Conservation (phyloP, 2,329 filamentous ascomycete genomes). For the Colletotrichum karsti region DNA sequence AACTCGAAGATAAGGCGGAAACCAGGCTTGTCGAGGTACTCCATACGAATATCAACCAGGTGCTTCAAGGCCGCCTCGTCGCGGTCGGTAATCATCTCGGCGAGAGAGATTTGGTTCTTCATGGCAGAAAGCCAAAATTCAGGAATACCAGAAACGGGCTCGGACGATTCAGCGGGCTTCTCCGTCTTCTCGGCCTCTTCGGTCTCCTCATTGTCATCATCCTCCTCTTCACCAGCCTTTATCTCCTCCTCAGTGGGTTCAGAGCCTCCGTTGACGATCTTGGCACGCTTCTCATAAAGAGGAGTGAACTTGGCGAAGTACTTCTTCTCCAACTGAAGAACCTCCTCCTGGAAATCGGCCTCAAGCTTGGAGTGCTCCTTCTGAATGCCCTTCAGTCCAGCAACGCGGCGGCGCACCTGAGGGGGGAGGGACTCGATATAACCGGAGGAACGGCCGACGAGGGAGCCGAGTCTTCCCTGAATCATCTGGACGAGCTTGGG, state of each 20-base stretch:
- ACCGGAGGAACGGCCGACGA: conserved; percentile 94
- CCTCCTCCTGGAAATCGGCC: conserved; percentile 98
- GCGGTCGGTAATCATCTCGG: conserved; percentile 98
- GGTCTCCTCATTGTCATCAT: conserved; percentile 73
- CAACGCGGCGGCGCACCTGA: conserved; percentile 89
- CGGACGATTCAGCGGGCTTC: conserved; percentile 59
- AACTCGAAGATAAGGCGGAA: conserved; percentile 99
- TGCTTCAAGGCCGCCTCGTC: conserved; percentile 94
- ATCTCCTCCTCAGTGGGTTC: conserved; percentile 92
- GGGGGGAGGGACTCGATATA: conserved; percentile 96
- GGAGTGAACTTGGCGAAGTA: conserved; percentile 99
- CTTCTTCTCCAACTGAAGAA: conserved; percentile 98
- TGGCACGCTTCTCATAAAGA: conserved; percentile 92
- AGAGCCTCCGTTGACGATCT: conserved; percentile 85
- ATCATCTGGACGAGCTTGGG: conserved; percentile 96
- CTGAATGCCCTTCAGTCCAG: conserved; percentile 96
- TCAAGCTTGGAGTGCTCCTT: conserved; percentile 99
- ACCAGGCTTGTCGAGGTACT: conserved; percentile 97
- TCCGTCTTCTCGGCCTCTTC: conserved; percentile 64
- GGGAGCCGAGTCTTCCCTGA: conserved; percentile 91
- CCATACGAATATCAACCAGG: conserved; percentile 95
- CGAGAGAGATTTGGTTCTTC: conserved; percentile 98
- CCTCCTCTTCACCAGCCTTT: conserved; percentile 82
- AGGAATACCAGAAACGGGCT: conserved; percentile 80
- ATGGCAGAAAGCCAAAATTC: conserved; percentile 99